These are phyloP conservation scores for Nicotiana obtusifolia DNA, from an alignment of 257 asterid genomes.

Conservation along the genomic window DNA sequence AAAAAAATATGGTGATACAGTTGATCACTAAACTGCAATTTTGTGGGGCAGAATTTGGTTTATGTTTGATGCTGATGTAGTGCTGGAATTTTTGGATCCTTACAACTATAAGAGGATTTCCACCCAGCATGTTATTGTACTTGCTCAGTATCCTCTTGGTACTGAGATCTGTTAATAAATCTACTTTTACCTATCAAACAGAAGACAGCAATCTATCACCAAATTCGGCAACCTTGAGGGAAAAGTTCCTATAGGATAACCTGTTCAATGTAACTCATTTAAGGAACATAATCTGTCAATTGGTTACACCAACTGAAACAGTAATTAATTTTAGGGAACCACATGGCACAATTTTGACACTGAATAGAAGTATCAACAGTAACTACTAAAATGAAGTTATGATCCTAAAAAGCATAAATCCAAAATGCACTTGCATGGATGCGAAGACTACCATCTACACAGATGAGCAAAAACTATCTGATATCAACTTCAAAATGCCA, in stretches of 20 bases:
- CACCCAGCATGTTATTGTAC: not conserved
- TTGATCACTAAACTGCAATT: not conserved
- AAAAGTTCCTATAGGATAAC: not conserved
- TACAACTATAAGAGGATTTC: not conserved
- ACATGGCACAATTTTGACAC: not conserved
- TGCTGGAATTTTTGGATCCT: not conserved
- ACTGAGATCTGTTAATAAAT: not conserved
- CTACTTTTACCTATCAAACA: not conserved
- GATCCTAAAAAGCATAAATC: not conserved
- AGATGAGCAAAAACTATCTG: not conserved
- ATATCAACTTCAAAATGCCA: not conserved
- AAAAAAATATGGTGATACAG: not conserved
- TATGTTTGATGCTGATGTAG: not conserved
- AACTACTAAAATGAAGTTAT: not conserved
- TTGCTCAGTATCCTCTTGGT: not conserved
- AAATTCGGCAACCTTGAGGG: not conserved
- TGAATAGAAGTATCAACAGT: not conserved
- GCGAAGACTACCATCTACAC: not conserved
- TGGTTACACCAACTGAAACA: not conserved
- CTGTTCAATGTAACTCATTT: not conserved
- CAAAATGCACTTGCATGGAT: not conserved
- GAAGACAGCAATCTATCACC: not conserved
- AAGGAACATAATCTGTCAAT: not conserved
- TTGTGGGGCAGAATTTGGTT: not conserved
- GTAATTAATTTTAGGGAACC: not conserved